Evolutionary conservation across 192 early-diverging fungal genomes (phyloP), one percentile per base, ranked within the genome.

Genomic region (Chytriomyces sp.): DNA sequence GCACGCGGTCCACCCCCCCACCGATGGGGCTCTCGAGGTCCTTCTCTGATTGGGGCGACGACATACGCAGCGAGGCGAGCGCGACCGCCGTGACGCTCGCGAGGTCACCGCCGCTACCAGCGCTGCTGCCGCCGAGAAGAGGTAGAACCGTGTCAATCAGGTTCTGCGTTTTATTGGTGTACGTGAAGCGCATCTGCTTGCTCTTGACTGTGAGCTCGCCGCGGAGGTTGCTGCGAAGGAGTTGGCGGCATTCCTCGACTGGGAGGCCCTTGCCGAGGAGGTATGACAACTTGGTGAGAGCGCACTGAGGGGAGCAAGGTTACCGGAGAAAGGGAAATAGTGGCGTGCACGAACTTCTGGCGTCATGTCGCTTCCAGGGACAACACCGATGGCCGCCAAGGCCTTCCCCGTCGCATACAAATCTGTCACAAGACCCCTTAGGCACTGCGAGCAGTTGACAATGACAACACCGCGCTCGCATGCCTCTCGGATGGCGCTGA

Each of bases 211-310:
- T 94, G 39, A 99, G 80, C 77, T 99, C 98, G 39, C 98, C 98
- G 28, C 98, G 89, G 4, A 99, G 81, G 72, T 92, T 96, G 39
- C 80, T 82, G 8, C 90, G 88, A 78, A 99, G 92, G 59, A 94
- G 78, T 26, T 88, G 82, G 5, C 94, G 91, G 72, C 94, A 91
- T 67, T 85, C 77, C 26, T 86, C 81, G 6, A 89, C 86, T n/a
- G 85, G 64, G 62, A 88, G 80, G 0, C 71, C 73, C 37, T 91
- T 89, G 41, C 94, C 91, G 8, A 99, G 81, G 33, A 99, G 79
- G 68, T 96, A 99, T 34, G 92, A 91, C 17, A 99, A 89, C 77
- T 99, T 99, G 19, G 96, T 95, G 5, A 99, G 75, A 0, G 97
- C 97, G 60, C 96, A 99, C n/a, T n/a, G n/a, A n/a, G n/a, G n/a